A percentile compares a stretch with the other conserved stretches of the same genome.
phyloP scores from a whole-genome alignment of 306 rosid genomes.

The Albizia julibrissin region DNA sequence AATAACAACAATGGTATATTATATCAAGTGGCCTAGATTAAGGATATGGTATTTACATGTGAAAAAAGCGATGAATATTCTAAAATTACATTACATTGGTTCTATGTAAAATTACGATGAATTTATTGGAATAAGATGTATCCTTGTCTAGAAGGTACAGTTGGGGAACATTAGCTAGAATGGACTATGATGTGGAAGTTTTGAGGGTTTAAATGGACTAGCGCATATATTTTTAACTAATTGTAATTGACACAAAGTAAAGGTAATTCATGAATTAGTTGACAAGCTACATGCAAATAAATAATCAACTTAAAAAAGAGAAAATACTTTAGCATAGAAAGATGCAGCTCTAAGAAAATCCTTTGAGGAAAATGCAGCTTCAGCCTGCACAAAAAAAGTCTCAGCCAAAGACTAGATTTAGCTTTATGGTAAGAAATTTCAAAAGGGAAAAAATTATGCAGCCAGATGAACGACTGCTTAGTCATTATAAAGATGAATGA shows the following conservation, averaged over 20 bases:
- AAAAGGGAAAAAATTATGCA: not conserved
- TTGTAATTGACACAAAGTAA: not conserved
- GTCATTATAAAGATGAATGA: constrained; percentile 24
- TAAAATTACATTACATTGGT: not conserved
- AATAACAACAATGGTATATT: constrained; percentile 4
- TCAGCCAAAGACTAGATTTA: constrained; percentile 35
- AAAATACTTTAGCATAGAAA: constrained; percentile 84
- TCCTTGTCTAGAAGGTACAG: not conserved
- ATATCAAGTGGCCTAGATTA: constrained; percentile 11
- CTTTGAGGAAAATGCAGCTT: constrained; percentile 79
- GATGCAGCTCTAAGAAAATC: constrained; percentile 94
- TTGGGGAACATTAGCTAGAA: not conserved
- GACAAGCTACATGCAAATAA: constrained; percentile 27
- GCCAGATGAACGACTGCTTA: constrained; percentile 11
- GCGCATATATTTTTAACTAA: not conserved
- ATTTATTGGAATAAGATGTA: not conserved
- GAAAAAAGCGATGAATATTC: not conserved
- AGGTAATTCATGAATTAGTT: not conserved
- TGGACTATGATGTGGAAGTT: constrained; percentile 3
- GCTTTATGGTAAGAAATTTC: not conserved
- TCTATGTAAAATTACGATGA: constrained; percentile 11
- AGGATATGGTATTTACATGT: not conserved
- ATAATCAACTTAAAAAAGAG: constrained; percentile 33
- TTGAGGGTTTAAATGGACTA: constrained; percentile 1
- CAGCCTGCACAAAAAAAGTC: constrained; percentile 77